These are phyloP conservation scores for Vachellia pachyceras DNA, from an alignment of 306 rosid species.

Conservation along the genomic window DNA sequence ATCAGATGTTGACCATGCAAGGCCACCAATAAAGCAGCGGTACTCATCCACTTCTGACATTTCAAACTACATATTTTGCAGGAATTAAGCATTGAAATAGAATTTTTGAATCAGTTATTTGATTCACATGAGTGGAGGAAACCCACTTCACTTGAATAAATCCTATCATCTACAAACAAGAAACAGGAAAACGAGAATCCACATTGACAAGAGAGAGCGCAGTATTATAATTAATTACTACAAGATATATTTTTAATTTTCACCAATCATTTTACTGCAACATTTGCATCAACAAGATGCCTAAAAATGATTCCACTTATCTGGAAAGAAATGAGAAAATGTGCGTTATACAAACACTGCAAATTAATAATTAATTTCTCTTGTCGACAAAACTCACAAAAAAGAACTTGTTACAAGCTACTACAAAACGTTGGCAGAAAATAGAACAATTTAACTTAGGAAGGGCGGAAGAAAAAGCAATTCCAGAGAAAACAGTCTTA, in stretches of 20 bases:
- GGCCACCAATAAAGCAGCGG: slow-evolving; percentile 98
- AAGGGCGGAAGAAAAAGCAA: not conserved
- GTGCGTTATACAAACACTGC: not conserved
- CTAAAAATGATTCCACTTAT: not conserved
- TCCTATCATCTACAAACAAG: slow-evolving; percentile 22
- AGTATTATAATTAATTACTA: slow-evolving; percentile 4
- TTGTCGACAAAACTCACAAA: not conserved
- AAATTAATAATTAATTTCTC: not conserved
- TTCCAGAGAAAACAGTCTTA: not conserved
- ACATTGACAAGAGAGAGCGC: slow-evolving; percentile 11
- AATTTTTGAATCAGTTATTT: not conserved
- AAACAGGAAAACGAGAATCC: slow-evolving; percentile 1
- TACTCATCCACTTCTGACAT: slow-evolving; percentile 88
- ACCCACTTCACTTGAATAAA: slow-evolving; percentile 10
- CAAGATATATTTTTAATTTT: not conserved
- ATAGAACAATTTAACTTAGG: slow-evolving; percentile 11
- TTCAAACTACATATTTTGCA: slow-evolving; percentile 50
- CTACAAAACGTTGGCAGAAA: not conserved
- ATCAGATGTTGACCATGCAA: slow-evolving; percentile 95
- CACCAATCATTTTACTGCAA: not conserved
- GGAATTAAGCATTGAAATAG: slow-evolving; percentile 22
- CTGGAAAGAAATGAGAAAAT: not conserved
- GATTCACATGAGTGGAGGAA: slow-evolving; percentile 32
- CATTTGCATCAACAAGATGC: not conserved
- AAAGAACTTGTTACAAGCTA: not conserved